Evolutionary conservation across 352 stramenopile genomes (phyloP).

Genomic region (Elongisporangium senticosum): DNA sequence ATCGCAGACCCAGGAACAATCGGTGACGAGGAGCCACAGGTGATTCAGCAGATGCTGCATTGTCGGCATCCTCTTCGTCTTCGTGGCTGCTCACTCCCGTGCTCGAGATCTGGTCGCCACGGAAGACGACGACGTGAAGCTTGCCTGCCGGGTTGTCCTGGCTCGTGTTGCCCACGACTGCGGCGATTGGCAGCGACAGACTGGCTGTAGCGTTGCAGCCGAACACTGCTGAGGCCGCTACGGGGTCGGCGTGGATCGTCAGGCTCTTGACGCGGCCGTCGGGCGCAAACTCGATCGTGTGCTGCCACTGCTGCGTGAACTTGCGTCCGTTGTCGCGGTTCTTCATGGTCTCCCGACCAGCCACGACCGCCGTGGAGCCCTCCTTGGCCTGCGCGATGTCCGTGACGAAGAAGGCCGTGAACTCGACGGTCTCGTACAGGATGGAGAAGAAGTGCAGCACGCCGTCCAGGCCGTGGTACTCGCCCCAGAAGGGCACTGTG

Average conservation of each 20-base stretch:
- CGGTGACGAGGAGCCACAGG: background rate
- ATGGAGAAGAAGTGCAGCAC: conserved; percentile 89
- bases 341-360: conserved; percentile 84
- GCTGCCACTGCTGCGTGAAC: conserved; percentile 88
- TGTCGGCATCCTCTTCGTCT: conserved; percentile 2
- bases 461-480: conserved; percentile 84
- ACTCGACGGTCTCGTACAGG: conserved; percentile 85
- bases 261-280: conserved; percentile 84
- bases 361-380: conserved; percentile 76
- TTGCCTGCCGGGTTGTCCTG: conserved; percentile 75
- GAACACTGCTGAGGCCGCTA: conserved; percentile 83
- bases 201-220: conserved; percentile 84
- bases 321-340: conserved; percentile 84
- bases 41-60: background rate
- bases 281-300: conserved; percentile 85
- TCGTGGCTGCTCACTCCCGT: conserved; percentile 5
- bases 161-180: conserved; percentile 68
- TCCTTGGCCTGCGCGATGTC: conserved; percentile 85
- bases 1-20: conserved; percentile 67
- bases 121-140: conserved; percentile 73
- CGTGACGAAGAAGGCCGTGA: conserved; percentile 86
- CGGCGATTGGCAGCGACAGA: conserved; percentile 77
- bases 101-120: conserved; percentile 78
- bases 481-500: conserved; percentile 84
- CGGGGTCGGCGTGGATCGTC: conserved; percentile 78